Percentiles rank a stretch among this genome's conserved stretches.
phyloP scores from a whole-genome alignment of 148 eudicot genomes.

The Bassia scoparia region DNA sequence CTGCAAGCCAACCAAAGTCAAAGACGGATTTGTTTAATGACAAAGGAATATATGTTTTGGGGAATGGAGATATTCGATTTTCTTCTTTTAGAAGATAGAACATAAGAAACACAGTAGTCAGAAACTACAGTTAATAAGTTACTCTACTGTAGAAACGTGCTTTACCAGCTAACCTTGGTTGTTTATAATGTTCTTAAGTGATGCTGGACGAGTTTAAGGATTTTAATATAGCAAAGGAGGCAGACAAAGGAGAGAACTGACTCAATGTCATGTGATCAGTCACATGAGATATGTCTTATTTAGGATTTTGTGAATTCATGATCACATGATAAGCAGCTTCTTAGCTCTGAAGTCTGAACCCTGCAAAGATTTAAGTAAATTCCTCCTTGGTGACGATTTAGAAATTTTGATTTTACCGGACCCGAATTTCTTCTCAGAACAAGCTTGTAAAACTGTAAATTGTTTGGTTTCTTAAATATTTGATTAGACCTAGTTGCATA shows the following conservation, averaged over 20 bases:
- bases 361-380: not conserved
- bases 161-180: slow-evolving; percentile 33
- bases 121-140: slow-evolving; percentile 10
- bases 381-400: not conserved
- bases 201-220: slow-evolving; percentile 16
- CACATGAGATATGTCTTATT: slow-evolving; percentile 42
- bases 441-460: slow-evolving; percentile 8
- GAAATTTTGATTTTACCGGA: slow-evolving; percentile 7
- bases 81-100: not conserved
- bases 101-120: not conserved
- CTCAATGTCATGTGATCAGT: slow-evolving; percentile 44
- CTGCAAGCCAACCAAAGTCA: not conserved
- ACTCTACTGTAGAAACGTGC: slow-evolving; percentile 17
- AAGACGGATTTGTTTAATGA: not conserved
- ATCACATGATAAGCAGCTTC: slow-evolving; percentile 35
- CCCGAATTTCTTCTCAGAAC: slow-evolving; percentile 1
- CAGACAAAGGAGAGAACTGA: slow-evolving; percentile 24
- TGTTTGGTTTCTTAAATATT: not conserved
- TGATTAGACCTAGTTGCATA: not conserved
- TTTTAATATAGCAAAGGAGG: slow-evolving; percentile 24
- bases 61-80: not conserved
- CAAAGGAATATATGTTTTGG: not conserved
- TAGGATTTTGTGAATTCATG: slow-evolving; percentile 19
- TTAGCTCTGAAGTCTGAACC: slow-evolving; percentile 24
- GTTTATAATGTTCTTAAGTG: slow-evolving; percentile 19